These are phyloP conservation scores for Cercospora berteroae DNA, from an alignment of 2,329 filamentous ascomycete species.

Conservation along the genomic window DNA sequence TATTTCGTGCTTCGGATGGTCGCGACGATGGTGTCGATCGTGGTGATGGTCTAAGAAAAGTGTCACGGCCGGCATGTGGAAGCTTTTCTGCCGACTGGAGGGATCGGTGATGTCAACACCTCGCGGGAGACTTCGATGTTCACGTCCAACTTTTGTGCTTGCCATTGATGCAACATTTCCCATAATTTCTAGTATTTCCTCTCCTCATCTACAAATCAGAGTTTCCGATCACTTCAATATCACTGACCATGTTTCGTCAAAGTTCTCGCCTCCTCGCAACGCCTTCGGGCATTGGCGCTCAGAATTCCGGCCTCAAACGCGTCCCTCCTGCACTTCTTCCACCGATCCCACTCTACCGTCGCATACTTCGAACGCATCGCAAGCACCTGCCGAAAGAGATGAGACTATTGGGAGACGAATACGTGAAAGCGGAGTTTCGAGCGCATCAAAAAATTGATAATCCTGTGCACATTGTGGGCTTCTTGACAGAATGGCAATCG, in stretches of 20 bases:
- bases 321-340: conserved; percentile 70
- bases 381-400: conserved; percentile 69
- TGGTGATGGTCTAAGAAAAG: neutral
- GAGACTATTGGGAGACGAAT: conserved; percentile 84
- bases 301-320: conserved; percentile 33
- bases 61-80: neutral
- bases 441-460: conserved; percentile 83
- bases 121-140: conserved; percentile 7
- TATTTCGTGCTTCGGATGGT: neutral
- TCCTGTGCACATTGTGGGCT: conserved; percentile 89
- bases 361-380: conserved; percentile 81
- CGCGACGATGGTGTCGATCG: neutral
- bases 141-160: neutral
- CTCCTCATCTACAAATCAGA: neutral
- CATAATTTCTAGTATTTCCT: neutral
- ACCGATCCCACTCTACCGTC: conserved; percentile 84
- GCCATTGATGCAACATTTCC: neutral
- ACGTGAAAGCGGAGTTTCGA: conserved; percentile 88
- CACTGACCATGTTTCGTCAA: conserved; percentile 17
- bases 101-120: conserved; percentile 15
- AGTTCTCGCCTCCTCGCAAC: conserved; percentile 34
- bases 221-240: too few species aligned
- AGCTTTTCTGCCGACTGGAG: conserved; percentile 13
- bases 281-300: conserved; percentile 35
- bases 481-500: conserved; percentile 95